phyloP scores from a whole-genome alignment of 768 basidiomycete species.

The Chiua virens region DNA sequence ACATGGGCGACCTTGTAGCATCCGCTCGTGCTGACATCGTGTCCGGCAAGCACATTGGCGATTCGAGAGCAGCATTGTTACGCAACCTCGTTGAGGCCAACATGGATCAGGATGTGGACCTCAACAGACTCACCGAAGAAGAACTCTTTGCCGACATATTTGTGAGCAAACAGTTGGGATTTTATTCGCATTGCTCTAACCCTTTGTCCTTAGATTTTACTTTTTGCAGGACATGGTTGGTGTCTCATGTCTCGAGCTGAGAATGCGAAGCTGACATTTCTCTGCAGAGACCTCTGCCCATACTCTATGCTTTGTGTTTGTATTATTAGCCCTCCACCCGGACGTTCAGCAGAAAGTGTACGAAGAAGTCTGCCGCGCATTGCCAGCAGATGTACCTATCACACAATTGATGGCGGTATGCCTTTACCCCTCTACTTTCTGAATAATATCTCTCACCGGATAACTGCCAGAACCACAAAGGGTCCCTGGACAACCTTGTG shows the following conservation, averaged over 20 bases:
- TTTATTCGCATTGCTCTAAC: no score
- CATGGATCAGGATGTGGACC: constrained; percentile 34
- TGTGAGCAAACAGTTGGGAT: constrained; percentile 29
- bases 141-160: constrained; percentile 51
- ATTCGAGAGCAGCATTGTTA: constrained; percentile 39
- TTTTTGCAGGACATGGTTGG: constrained; percentile 51
- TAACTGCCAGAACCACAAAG: no score
- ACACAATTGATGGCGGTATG: no score
- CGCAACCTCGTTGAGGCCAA: constrained; percentile 49
- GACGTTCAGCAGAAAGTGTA: no score
- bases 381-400: no score
- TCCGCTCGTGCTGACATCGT: constrained; percentile 37
- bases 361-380: no score
- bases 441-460: no score
- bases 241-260: not conserved
- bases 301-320: no score
- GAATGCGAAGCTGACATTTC: constrained; percentile 6
- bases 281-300: constrained; percentile 48
- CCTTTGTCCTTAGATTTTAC: constrained; percentile 35
- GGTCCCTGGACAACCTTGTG: no score
- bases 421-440: no score
- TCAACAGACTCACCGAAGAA: constrained; percentile 39
- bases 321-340: no score
- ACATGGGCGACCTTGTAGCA: constrained; percentile 44
- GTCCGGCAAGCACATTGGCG: constrained; percentile 21